Conservation (phyloP, 1,139 yeast species). For the Kluyveromyces sp. region DNA sequence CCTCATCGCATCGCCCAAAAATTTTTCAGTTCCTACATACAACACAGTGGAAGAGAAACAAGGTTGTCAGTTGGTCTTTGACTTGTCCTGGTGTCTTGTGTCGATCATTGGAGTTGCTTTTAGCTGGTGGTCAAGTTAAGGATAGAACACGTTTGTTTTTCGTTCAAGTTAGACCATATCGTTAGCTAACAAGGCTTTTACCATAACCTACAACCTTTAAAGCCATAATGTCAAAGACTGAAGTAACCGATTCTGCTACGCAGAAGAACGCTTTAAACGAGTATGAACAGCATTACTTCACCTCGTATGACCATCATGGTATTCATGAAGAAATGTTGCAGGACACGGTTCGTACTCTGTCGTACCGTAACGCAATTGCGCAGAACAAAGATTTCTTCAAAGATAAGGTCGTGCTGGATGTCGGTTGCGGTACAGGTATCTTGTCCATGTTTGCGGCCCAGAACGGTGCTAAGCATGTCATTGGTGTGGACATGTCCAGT, state of each 20-base stretch:
- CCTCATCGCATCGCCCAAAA: constrained; percentile 7
- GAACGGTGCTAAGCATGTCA: constrained; percentile 95
- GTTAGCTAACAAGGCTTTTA: not conserved
- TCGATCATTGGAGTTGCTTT: no score
- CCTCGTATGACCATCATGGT: constrained; percentile 93
- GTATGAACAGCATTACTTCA: constrained; percentile 86
- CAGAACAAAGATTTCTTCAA: constrained; percentile 86
- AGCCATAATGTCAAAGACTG: constrained; percentile 21
- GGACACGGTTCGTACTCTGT: constrained; percentile 85
- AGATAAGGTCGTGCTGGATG: constrained; percentile 93
- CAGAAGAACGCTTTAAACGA: constrained; percentile 44
- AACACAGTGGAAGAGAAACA: constrained; percentile 1
- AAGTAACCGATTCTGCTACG: constrained; percentile 34
- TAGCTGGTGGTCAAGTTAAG: not conserved
- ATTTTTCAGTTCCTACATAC: constrained; percentile 2
- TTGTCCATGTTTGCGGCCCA: constrained; percentile 97
- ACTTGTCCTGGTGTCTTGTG: no score
- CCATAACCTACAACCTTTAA: not conserved
- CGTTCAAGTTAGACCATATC: not conserved
- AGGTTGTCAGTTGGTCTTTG: not conserved
- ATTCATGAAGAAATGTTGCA: constrained; percentile 99
- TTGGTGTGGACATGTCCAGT: constrained; percentile 95
- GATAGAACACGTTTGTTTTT: not conserved
- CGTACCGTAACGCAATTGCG: constrained; percentile 88
- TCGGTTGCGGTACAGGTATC: constrained; percentile 98